phyloP scores from a whole-genome alignment of 306 rosid genomes.

The Vigna unguiculata region DNA sequence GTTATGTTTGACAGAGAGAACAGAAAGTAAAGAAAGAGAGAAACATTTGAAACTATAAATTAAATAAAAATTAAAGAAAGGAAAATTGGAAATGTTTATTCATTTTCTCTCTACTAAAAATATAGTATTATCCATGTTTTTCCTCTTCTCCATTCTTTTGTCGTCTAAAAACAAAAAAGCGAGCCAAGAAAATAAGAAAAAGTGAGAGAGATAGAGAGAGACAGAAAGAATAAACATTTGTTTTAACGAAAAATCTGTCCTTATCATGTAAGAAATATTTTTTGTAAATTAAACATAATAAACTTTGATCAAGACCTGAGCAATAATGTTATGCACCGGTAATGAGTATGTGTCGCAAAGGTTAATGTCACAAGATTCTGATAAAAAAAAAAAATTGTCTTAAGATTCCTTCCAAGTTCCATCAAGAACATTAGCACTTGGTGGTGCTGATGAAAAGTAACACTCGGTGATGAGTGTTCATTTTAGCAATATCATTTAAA shows the following conservation, averaged over 20 bases:
- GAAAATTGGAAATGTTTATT: too few species aligned
- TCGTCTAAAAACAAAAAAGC: neutral
- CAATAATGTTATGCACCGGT: neutral
- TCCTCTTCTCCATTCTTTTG: neutral
- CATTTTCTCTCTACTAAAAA: neutral
- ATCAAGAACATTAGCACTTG: neutral
- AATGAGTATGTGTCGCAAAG: neutral
- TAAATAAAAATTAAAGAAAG: too few species aligned
- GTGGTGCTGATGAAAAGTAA: neutral
- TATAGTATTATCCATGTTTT: neutral
- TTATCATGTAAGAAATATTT: neutral
- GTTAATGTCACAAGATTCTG: neutral
- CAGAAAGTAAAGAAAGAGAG: too few species aligned
- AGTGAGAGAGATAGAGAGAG: neutral
- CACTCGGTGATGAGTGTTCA: neutral
- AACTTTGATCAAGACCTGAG: slow-evolving; percentile 2
- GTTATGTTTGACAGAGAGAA: too few species aligned
- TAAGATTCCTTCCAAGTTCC: neutral
- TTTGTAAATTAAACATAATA: neutral
- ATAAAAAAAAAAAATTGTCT: too few species aligned
- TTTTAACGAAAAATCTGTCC: neutral
- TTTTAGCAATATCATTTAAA: neutral
- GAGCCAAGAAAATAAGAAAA: neutral
- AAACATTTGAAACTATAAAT: too few species aligned
- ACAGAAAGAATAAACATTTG: neutral